Conservation (phyloP, 2,329 filamentous ascomycete genomes). For the Xylariaceae sp. region DNA sequence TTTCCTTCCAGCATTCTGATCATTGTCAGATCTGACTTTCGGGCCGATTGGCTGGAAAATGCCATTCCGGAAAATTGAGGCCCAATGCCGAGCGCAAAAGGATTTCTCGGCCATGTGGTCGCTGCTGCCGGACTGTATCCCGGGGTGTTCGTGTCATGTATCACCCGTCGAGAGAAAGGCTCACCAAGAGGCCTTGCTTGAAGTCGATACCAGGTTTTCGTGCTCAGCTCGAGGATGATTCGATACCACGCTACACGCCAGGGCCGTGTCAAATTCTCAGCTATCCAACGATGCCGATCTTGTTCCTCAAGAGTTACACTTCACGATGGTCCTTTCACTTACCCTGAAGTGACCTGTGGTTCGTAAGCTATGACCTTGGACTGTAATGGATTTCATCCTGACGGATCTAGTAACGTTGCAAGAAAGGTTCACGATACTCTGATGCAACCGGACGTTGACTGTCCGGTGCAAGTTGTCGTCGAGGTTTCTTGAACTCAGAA, state of each 20-base stretch:
- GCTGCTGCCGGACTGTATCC: neutral
- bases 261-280: neutral
- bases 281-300: neutral
- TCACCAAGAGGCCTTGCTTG: neutral
- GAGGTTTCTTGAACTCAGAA: neutral
- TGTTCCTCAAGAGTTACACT: neutral
- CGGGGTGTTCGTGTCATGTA: neutral
- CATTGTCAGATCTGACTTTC: slow-evolving; percentile 9
- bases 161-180: neutral
- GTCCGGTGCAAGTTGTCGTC: slow-evolving; percentile 1
- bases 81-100: neutral
- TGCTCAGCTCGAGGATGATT: neutral
- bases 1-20: slow-evolving; percentile 4
- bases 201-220: too few species aligned
- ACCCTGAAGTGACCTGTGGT: neutral
- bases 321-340: slow-evolving; percentile 1
- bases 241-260: slow-evolving; percentile 7
- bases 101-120: neutral
- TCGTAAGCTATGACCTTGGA: neutral
- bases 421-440: slow-evolving; percentile 7
- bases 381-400: slow-evolving; percentile 3
- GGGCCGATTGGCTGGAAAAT: slow-evolving; percentile 8
- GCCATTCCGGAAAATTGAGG: neutral
- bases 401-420: slow-evolving; percentile 20
- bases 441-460: slow-evolving; percentile 15